Evolutionary conservation across 2,329 filamentous ascomycete genomes (phyloP).

Genomic region (Xylariaceae sp.): DNA sequence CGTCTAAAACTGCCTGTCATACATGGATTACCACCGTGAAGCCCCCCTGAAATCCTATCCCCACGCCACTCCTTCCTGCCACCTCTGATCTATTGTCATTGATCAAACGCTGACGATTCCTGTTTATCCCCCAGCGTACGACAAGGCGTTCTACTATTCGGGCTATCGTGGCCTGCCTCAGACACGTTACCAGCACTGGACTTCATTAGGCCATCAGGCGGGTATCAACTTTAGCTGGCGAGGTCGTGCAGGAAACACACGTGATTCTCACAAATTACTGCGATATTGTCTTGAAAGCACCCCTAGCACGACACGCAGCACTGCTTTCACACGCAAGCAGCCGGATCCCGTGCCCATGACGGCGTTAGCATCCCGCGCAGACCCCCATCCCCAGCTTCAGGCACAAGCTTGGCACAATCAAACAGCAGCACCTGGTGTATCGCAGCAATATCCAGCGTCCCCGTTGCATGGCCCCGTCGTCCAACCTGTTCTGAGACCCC

Average conservation of each 20-base stretch:
- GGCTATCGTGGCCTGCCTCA: conserved; percentile 19
- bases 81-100: no score
- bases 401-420: neutral
- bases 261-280: conserved; percentile 43
- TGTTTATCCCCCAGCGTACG: conserved; percentile 20
- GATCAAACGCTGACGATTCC: neutral
- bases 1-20: no score
- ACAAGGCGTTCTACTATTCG: conserved; percentile 35
- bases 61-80: no score
- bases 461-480: neutral
- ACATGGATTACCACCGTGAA: no score
- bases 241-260: conserved; percentile 40
- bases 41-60: no score
- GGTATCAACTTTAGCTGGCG: conserved; percentile 37
- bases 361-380: neutral
- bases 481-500: conserved; percentile 9
- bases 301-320: conserved; percentile 22
- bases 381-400: neutral
- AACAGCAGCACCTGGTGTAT: neutral
- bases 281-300: conserved; percentile 33
- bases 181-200: conserved; percentile 21
- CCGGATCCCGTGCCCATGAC: neutral
- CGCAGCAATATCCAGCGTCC: neutral
- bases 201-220: conserved; percentile 27
- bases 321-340: conserved; percentile 5